Evolutionary conservation across 2,329 filamentous ascomycete genomes (phyloP).

Genomic region (Paraphoma chrysanthemicola): DNA sequence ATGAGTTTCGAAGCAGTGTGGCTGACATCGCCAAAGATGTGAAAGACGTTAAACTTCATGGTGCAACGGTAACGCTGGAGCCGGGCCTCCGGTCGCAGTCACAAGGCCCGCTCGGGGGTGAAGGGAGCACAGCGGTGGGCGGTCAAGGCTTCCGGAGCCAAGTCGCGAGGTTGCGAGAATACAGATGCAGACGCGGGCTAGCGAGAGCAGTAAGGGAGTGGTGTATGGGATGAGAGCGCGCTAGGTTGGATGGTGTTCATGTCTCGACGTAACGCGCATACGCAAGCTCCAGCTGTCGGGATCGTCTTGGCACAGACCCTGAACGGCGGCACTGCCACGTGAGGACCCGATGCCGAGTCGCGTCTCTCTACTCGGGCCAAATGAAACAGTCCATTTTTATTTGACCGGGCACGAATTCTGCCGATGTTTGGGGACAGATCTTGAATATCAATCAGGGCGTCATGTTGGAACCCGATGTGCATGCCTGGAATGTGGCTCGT

Average conservation of each 20-base stretch:
- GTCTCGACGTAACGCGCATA: too few species aligned
- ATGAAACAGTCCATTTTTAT: too few species aligned
- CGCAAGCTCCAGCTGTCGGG: conserved; percentile 4
- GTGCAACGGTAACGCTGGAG: conserved; percentile 18
- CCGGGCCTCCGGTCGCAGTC: conserved; percentile 4
- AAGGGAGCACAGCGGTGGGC: conserved; percentile 3
- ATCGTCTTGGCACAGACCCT: neutral
- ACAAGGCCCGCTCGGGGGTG: neutral
- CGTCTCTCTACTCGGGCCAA: too few species aligned
- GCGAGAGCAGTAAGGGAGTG: neutral
- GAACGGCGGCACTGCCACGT: neutral
- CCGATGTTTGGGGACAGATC: too few species aligned
- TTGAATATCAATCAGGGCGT: too few species aligned
- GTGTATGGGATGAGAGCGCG: neutral
- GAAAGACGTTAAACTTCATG: conserved; percentile 63
- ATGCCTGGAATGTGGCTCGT: too few species aligned
- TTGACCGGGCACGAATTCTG: too few species aligned
- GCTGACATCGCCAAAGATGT: conserved; percentile 81
- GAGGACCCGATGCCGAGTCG: neutral
- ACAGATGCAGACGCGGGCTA: neutral
- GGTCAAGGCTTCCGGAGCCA: conserved; percentile 2
- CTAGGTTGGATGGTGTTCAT: conserved; percentile 4
- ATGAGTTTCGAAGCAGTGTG: conserved; percentile 89
- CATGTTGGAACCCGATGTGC: too few species aligned
- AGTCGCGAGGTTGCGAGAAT: too few species aligned